Evolutionary conservation across 805 yeast species (phyloP), one percentile per base, ranked within the genome.

Genomic region (Henningerozyma blattae): DNA sequence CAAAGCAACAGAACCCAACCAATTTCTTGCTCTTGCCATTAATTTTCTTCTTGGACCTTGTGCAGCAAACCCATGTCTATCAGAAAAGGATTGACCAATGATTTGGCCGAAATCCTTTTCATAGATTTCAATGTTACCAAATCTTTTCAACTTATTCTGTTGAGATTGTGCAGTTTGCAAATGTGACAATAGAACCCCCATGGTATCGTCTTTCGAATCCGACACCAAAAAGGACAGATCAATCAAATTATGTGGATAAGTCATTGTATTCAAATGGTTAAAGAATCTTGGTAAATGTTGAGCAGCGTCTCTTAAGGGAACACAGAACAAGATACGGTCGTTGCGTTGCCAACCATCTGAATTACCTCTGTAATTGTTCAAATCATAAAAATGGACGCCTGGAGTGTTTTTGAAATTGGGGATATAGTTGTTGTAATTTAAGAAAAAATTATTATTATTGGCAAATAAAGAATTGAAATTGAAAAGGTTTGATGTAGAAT

Each of bases 71-170:
- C 80, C 89, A 49, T 82, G 94, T 42, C 94, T 61, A 48, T 82
- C 93, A 45, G 76, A 69, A 48, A 82, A 82, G 3, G 91, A 86
- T 52, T 82, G 91, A 14, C 94, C 94, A 43, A 82, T 80, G 8
- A 68, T 70, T 57, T 82, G 91, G 29, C 94, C 96, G 53, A 87
- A 87, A 58, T 89, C 95, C 53, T 84, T 87, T 56, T 84, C 91
- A 54, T 64, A 85, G 33, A 86, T 84, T 55, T 85, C 94, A 35
- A 85, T 82, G 45, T 75, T 75, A 24, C 95, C 94, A 58, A 82
- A 83, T 39, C 77, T 70, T 64, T 70, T 64, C n/a, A 62, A 38
- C 15, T 60, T 58, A 59, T 83, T 77, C 17, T 72, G 67, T 45
- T 77, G 74, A 27, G 62, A 64, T 60, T 89, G 97, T 27, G 82